Conservation (phyloP, 2,329 filamentous ascomycete species). For the Trichoderma brevicompactum region DNA sequence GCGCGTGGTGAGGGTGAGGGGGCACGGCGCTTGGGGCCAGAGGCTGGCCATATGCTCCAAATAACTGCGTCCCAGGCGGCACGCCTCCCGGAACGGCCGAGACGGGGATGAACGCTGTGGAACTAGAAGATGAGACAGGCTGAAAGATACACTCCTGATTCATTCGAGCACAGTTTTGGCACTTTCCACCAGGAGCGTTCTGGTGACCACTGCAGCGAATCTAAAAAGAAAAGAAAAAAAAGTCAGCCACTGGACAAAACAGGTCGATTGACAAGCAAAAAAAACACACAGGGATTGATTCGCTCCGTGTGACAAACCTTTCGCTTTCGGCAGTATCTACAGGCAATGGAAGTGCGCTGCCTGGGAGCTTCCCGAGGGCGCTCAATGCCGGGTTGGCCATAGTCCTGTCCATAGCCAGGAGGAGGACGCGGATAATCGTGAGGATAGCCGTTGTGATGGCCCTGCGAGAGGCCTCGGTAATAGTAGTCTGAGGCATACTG, state of each 20-base stretch:
- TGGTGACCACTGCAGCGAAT: constrained; percentile 66
- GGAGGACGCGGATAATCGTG: constrained; percentile 39
- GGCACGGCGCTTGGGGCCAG: constrained; percentile 46
- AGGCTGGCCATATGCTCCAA: constrained; percentile 62
- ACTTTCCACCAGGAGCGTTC: constrained; percentile 62
- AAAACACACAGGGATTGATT: not conserved
- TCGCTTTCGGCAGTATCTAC: constrained; percentile 63
- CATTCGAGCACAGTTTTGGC: constrained; percentile 64
- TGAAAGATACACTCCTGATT: constrained; percentile 66
- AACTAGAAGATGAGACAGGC: constrained; percentile 60
- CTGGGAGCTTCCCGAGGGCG: constrained; percentile 54
- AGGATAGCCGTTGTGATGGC: constrained; percentile 39
- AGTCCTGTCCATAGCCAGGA: constrained; percentile 43
- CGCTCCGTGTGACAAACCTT: constrained; percentile 51
- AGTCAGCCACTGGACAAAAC: not conserved
- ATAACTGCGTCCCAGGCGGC: constrained; percentile 60
- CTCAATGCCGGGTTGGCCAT: constrained; percentile 42
- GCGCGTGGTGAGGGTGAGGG: constrained; percentile 12
- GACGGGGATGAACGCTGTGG: constrained; percentile 63
- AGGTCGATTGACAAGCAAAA: not conserved
- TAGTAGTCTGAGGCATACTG: constrained; percentile 45
- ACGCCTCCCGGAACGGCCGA: constrained; percentile 62
- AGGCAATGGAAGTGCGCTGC: constrained; percentile 64
- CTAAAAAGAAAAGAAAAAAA: constrained; percentile 39
- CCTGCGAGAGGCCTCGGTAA: constrained; percentile 40